These are phyloP conservation scores for Sequoia sempervirens DNA, from an alignment of 75 land plant species.

Conservation along the genomic window DNA sequence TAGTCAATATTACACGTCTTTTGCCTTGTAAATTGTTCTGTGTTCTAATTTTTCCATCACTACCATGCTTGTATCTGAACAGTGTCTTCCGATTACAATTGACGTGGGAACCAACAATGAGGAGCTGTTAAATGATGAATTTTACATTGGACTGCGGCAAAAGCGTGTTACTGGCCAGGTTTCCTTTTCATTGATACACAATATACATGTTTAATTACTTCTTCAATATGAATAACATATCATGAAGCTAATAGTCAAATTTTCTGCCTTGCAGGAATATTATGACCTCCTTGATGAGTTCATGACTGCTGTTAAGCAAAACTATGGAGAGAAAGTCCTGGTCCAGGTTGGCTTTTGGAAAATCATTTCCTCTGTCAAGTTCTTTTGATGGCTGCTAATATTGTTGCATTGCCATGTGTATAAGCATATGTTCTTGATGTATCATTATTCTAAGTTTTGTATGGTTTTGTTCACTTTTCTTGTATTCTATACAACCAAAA, in stretches of 20 bases:
- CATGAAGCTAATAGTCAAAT: neutral
- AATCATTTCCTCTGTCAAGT: neutral
- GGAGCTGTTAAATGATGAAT: constrained; percentile 73
- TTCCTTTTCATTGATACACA: neutral
- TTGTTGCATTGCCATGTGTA: neutral
- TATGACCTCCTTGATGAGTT: constrained; percentile 69
- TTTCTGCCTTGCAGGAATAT: constrained; percentile 53
- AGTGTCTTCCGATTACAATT: constrained; percentile 92
- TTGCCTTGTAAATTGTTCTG: constrained; percentile 1
- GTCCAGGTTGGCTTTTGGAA: constrained; percentile 40
- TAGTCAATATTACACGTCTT: neutral
- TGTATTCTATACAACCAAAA: neutral
- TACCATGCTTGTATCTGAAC: constrained; percentile 4
- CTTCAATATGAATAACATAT: neutral
- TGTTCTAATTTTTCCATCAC: neutral
- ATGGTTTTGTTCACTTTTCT: neutral
- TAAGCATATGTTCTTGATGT: neutral
- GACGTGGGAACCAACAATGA: constrained; percentile 98
- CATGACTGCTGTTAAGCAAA: constrained; percentile 72
- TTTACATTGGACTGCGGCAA: constrained; percentile 82
- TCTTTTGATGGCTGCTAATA: neutral
- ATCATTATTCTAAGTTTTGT: neutral
- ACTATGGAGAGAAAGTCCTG: constrained; percentile 66
- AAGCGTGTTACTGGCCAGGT: constrained; percentile 85
- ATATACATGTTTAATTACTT: constrained; percentile 1